Percentiles rank a stretch among this genome's conserved stretches.
Conservation (phyloP, 768 basidiomycete species). For the Mycena albidolilacea region DNA sequence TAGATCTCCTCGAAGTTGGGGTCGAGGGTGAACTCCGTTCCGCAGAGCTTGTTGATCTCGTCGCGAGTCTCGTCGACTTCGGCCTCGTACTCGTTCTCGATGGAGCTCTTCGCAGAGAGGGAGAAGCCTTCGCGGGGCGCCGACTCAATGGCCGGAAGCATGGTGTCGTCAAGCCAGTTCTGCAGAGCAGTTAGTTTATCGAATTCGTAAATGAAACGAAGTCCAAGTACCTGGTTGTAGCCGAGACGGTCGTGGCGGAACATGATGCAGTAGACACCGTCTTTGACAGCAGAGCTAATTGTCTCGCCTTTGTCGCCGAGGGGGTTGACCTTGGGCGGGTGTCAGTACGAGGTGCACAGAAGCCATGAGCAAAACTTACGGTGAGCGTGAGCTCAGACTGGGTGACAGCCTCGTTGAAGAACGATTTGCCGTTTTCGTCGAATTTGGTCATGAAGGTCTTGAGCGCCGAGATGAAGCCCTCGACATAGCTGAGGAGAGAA, state of each 20-base stretch:
- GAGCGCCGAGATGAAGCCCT: conserved; percentile 52
- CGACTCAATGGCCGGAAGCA: conserved; percentile 52
- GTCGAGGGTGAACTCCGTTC: conserved; percentile 52
- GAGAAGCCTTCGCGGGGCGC: conserved; percentile 52
- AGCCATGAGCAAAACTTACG: conserved; percentile 34
- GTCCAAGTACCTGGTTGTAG: conserved; percentile 43
- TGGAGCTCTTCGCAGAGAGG: conserved; percentile 52
- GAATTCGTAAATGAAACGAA: not conserved
- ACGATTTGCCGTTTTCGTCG: conserved; percentile 52
- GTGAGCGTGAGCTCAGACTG: conserved; percentile 51
- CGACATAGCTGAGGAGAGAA: conserved; percentile 49
- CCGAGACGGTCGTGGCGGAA: conserved; percentile 52
- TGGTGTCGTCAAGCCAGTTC: conserved; percentile 42
- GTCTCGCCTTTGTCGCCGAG: conserved; percentile 46
- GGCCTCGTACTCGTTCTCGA: conserved; percentile 50
- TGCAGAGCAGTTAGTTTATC: not conserved
- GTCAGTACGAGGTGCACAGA: not conserved
- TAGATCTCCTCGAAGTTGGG: conserved; percentile 57
- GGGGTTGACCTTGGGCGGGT: conserved; percentile 15
- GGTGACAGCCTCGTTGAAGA: conserved; percentile 56
- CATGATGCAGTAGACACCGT: conserved; percentile 58
- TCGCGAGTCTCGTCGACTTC: conserved; percentile 47
- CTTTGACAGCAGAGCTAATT: conserved; percentile 53
- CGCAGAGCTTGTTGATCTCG: conserved; percentile 49
- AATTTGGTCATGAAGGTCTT: conserved; percentile 49